These are phyloP conservation scores for Populus nigra DNA, from an alignment of 345 rosid species.

Conservation along the genomic window DNA sequence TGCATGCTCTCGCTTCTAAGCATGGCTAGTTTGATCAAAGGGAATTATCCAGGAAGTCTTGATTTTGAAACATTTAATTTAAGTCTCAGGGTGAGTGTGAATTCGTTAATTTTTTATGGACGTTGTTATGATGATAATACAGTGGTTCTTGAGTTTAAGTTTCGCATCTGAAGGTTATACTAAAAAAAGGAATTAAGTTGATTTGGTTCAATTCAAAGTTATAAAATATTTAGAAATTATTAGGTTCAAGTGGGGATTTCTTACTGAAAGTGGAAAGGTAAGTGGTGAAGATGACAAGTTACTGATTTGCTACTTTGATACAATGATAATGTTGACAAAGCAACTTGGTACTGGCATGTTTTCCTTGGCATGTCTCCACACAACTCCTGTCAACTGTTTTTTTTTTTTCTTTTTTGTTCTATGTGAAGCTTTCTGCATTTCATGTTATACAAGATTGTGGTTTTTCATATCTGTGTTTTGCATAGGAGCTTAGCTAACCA, in stretches of 20 bases:
- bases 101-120: not conserved
- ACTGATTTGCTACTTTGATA: not conserved
- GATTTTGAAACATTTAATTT: not conserved
- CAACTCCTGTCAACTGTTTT: not conserved
- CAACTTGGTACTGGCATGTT: not conserved
- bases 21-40: not conserved
- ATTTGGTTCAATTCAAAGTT: not conserved
- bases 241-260: not conserved
- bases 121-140: not conserved
- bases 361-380: not conserved
- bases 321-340: not conserved
- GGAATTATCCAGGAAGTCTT: not conserved
- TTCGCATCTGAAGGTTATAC: not conserved
- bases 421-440: conserved; percentile 11
- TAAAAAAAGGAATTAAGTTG: not conserved
- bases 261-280: not conserved
- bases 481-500: not conserved
- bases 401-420: conserved; percentile 3
- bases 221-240: not conserved
- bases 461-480: conserved; percentile 15
- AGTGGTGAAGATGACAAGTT: not conserved
- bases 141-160: not conserved
- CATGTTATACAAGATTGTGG: conserved; percentile 4
- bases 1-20: not conserved
- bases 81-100: not conserved